These are phyloP conservation scores for Allodekkera sacchari DNA, from an alignment of 805 yeast species.

Conservation along the genomic window DNA sequence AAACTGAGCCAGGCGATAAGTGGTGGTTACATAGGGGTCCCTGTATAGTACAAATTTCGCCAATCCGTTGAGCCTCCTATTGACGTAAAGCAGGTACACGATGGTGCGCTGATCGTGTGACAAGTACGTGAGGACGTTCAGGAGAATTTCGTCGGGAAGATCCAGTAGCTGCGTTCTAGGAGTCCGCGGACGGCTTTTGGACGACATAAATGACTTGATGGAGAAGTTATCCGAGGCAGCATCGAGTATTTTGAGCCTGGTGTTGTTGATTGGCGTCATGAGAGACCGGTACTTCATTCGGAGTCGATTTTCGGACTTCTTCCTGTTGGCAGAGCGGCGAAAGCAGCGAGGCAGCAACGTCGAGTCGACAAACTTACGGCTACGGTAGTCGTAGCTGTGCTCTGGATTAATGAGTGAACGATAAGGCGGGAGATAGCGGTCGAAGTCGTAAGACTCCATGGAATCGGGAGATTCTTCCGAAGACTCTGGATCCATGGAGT, in stretches of 20 bases:
- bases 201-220: constrained; percentile 19
- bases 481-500: not conserved
- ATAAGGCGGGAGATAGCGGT: constrained; percentile 39
- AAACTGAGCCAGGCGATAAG: constrained; percentile 76
- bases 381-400: constrained; percentile 41
- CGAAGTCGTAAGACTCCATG: constrained; percentile 13
- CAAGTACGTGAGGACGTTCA: constrained; percentile 27
- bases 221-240: constrained; percentile 38
- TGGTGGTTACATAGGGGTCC: constrained; percentile 50
- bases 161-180: constrained; percentile 6
- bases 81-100: constrained; percentile 41
- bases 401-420: constrained; percentile 43
- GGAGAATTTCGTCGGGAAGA: constrained; percentile 37
- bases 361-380: constrained; percentile 30
- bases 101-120: constrained; percentile 31
- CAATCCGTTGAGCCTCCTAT: constrained; percentile 39
- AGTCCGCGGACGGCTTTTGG: not conserved
- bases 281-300: constrained; percentile 43
- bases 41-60: constrained; percentile 50
- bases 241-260: constrained; percentile 21
- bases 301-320: constrained; percentile 14
- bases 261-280: constrained; percentile 25
- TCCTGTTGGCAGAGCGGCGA: too few relatives aligned
- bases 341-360: too few relatives aligned
- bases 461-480: too few relatives aligned